Base-by-base conservation (phyloP, 768 basidiomycete genomes). In the Solioccasus polychromus region DNA sequence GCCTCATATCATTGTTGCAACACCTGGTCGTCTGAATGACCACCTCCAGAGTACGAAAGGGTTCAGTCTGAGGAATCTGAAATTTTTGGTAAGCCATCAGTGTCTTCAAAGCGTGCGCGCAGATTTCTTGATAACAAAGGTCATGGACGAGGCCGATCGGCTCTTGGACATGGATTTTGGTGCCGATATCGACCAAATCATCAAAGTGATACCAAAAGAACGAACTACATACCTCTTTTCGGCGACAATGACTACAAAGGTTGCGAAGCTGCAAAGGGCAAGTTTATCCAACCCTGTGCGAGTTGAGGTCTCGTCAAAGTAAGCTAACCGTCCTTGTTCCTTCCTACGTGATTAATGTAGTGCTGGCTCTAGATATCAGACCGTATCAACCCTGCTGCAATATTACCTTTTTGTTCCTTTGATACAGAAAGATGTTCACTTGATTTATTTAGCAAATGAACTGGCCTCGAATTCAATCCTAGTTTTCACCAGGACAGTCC, bases 161-260 rank as follows among this genome's bases (percentile, higher is more conserved):
- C 70, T 99, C 20, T 72, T 98, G 35, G 95, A 97, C 68, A 85
- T 98, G 81, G 95, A 98, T 64, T 98, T 98, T 53, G 92, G 92
- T 17, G 85, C 88, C 37, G 86, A 88, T 42, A 91, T 99, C 55
- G 95, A 98, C 72, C 92, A 91, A 72, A 93, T 99, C 58, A 77
- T 99, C 28, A 95, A 94, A 68, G 80, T 91, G 30, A 85, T 99
- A 51, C 96, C 95, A 18, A 90, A 83, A 59, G 94, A 97, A 56
- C 80, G 96, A 10, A 89, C 86, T 24, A 99, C 96, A 3, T 97
- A 92, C 62, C 78, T 99, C 2, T 99, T 93, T 71, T 97, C 95
- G 11, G 96, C 95, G 6, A 98, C 95, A 18, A 98, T 99, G 95
- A 95, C 96, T 10, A 92, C 92, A 12, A 98, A 97, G 69, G 92